Conservation (phyloP, 2,329 filamentous ascomycete genomes). For the Thyridium curvatum region DNA sequence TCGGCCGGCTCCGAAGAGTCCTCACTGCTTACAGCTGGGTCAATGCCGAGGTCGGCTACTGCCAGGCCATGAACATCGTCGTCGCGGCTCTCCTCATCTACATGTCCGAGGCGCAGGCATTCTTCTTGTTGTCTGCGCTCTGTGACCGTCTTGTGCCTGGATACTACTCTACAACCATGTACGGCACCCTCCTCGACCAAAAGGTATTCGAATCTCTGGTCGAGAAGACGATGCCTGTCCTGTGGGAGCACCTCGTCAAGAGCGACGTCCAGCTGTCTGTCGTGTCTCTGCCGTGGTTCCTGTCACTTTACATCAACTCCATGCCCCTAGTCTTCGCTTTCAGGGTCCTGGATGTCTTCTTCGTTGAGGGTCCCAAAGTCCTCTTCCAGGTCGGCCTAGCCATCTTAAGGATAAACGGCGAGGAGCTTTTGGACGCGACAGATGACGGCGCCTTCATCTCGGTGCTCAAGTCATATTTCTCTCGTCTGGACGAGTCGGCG, state of each 20-base stretch:
- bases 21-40: slow-evolving; percentile 97
- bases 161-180: slow-evolving; percentile 99
- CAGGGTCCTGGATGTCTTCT: slow-evolving; percentile 93
- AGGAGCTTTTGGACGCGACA: slow-evolving; percentile 85
- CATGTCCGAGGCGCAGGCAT: slow-evolving; percentile 93
- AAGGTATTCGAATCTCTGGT: slow-evolving; percentile 96
- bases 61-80: slow-evolving; percentile 99
- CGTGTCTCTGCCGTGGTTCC: slow-evolving; percentile 94
- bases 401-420: slow-evolving; percentile 95
- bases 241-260: slow-evolving; percentile 97
- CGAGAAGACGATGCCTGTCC: slow-evolving; percentile 97
- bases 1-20: slow-evolving; percentile 80
- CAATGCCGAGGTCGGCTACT: slow-evolving; percentile 93
- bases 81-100: slow-evolving; percentile 97
- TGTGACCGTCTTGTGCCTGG: slow-evolving; percentile 91
- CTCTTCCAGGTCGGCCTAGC: slow-evolving; percentile 94
- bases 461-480: slow-evolving; percentile 90
- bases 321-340: slow-evolving; percentile 99
- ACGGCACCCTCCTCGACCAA: slow-evolving; percentile 92
- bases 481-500: slow-evolving; percentile 86
- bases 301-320: slow-evolving; percentile 97
- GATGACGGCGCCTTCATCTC: slow-evolving; percentile 97
- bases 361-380: slow-evolving; percentile 94
- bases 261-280: slow-evolving; percentile 96
- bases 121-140: slow-evolving; percentile 84